A percentile compares a stretch with the other conserved stretches of the same genome.
phyloP scores from a whole-genome alignment of 2,329 filamentous ascomycete species.

The Keithomyces neogunnii region DNA sequence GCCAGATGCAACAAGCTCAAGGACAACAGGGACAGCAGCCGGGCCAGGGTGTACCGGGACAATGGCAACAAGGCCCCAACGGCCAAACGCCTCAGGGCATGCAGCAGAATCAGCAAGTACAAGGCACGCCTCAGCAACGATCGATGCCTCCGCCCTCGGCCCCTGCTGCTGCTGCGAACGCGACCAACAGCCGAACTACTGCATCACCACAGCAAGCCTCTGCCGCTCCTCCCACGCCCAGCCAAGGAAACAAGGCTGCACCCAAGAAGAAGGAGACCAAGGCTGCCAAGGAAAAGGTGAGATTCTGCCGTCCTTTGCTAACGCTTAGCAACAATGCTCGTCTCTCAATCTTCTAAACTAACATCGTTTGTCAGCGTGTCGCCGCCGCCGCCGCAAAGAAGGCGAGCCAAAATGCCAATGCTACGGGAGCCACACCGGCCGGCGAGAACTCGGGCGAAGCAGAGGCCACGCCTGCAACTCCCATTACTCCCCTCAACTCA shows the following conservation, averaged over 20 bases:
- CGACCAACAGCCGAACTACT: conserved; percentile 46
- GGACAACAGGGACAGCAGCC: conserved; percentile 23
- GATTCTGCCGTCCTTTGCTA: conserved; percentile 10
- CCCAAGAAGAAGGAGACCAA: conserved; percentile 71
- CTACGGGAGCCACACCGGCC: conserved; percentile 43
- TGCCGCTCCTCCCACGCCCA: conserved; percentile 67
- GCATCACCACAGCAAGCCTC: conserved; percentile 56
- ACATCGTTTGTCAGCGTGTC: conserved; percentile 29
- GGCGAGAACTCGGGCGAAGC: conserved; percentile 47
- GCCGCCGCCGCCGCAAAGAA: conserved; percentile 49
- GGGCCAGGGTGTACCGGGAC: conserved; percentile 22
- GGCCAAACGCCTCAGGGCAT: conserved; percentile 31
- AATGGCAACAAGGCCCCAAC: conserved; percentile 33
- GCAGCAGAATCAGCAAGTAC: conserved; percentile 37
- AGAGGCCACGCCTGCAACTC: conserved; percentile 54
- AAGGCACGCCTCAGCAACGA: conserved; percentile 66
- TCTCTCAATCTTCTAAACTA: neutral
- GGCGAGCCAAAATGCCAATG: conserved; percentile 45
- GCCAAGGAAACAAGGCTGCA: conserved; percentile 61
- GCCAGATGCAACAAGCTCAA: conserved; percentile 28
- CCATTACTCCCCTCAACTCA: conserved; percentile 51
- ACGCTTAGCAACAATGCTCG: neutral
- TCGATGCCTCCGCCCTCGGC: conserved; percentile 61
- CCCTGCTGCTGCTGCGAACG: conserved; percentile 37
- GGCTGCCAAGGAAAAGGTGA: conserved; percentile 60